These are phyloP conservation scores for Triangularia verruculosa DNA, from an alignment of 2,329 filamentous ascomycete species.

Conservation along the genomic window DNA sequence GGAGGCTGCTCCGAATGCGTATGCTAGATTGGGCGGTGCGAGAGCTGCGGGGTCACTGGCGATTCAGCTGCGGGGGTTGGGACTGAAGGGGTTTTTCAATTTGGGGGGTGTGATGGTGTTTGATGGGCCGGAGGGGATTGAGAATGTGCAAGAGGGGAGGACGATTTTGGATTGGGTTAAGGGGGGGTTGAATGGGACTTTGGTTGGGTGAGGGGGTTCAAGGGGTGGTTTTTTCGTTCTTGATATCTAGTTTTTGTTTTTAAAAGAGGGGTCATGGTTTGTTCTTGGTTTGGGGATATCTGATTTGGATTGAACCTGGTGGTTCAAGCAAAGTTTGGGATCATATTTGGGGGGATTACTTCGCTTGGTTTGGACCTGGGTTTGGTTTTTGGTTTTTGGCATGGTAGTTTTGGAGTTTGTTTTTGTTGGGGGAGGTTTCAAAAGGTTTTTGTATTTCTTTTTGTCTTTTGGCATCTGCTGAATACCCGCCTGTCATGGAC, in stretches of 20 bases:
- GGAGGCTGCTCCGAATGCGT: slow-evolving; percentile 6
- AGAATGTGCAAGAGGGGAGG: slow-evolving; percentile 12
- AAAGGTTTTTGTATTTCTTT: background rate
- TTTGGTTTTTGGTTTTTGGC: background rate
- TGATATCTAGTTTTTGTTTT: background rate
- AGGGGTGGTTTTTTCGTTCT: background rate
- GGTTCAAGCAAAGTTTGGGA: background rate
- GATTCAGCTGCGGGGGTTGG: background rate
- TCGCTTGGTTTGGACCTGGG: background rate
- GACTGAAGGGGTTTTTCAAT: background rate
- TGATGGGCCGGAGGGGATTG: slow-evolving; percentile 16
- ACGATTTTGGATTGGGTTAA: slow-evolving; percentile 15
- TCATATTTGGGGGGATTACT: background rate
- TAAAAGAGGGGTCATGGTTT: background rate
- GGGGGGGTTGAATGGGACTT: slow-evolving; percentile 11
- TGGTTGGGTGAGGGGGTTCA: background rate
- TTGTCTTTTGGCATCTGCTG: background rate
- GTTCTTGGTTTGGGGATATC: background rate
- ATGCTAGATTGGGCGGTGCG: background rate
- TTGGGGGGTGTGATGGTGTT: slow-evolving; percentile 15
- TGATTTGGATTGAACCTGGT: background rate
- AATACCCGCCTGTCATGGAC: background rate
- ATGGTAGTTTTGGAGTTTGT: background rate
- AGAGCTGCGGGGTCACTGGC: slow-evolving; percentile 1
- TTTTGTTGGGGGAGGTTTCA: background rate